Conservation (phyloP, 805 yeast genomes). For the Starmerella bacillaris region DNA sequence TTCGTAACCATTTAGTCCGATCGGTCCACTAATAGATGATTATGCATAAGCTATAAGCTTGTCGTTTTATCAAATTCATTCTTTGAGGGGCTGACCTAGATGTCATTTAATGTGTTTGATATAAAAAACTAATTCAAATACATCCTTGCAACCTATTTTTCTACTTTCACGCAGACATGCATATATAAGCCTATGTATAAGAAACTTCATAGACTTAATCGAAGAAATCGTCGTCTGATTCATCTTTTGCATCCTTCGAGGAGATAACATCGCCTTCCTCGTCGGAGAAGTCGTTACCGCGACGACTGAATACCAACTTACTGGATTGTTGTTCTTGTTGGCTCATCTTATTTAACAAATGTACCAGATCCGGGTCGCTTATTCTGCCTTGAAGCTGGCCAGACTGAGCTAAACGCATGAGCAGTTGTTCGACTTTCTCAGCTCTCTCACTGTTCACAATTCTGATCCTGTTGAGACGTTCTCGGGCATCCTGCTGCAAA, state of each 20-base stretch:
- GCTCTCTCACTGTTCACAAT: conserved; percentile 88
- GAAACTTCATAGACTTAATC: conserved; percentile 22
- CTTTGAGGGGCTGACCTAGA: no score
- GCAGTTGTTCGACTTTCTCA: conserved; percentile 64
- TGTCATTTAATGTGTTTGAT: no score
- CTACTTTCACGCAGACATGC: not conserved
- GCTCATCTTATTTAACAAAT: conserved; percentile 65
- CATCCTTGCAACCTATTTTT: no score
- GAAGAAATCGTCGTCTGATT: conserved; percentile 27
- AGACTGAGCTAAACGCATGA: conserved; percentile 50
- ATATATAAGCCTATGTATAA: not conserved
- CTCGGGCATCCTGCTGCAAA: conserved; percentile 68
- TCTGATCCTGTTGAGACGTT: conserved; percentile 66
- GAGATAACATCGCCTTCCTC: conserved; percentile 2
- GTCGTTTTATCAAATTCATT: no score
- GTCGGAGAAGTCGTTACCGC: conserved; percentile 36
- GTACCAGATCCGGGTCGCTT: conserved; percentile 67
- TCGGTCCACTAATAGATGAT: no score
- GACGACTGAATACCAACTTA: conserved; percentile 15
- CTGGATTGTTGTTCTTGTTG: conserved; percentile 38
- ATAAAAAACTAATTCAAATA: no score
- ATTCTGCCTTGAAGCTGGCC: conserved; percentile 63
- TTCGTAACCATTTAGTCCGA: no score
- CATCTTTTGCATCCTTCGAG: conserved; percentile 1
- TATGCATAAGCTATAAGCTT: no score